Evolutionary conservation across 768 basidiomycete species (phyloP).

Genomic region (Megacollybia marginata): DNA sequence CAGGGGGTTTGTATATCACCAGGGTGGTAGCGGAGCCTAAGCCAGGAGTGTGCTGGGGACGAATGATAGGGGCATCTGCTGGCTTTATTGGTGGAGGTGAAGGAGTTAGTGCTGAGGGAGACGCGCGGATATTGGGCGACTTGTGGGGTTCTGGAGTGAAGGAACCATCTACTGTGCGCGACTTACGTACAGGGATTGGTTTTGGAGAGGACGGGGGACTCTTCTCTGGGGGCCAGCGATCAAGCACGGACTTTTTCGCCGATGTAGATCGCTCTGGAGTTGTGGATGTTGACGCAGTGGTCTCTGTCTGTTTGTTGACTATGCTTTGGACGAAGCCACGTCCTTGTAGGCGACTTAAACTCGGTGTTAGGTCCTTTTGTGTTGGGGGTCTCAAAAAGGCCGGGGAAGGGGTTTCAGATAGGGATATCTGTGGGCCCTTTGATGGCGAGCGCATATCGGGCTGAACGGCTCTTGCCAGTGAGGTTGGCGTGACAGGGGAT

Average conservation of each 20-base stretch:
- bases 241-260: constrained; percentile 47
- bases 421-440: constrained; percentile 33
- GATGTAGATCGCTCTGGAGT: constrained; percentile 25
- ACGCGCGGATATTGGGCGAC: constrained; percentile 3
- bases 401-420: constrained; percentile 40
- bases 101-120: background rate
- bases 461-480: constrained; percentile 47
- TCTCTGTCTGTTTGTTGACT: constrained; percentile 53
- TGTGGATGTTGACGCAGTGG: constrained; percentile 22
- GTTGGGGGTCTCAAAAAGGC: constrained; percentile 51
- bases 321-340: constrained; percentile 83
- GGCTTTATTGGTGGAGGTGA: background rate
- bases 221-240: constrained; percentile 54
- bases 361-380: constrained; percentile 71
- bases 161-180: constrained; percentile 24
- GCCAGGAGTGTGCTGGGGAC: constrained; percentile 21
- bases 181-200: constrained; percentile 30
- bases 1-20: constrained; percentile 53
- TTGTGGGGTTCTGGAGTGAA: constrained; percentile 9
- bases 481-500: constrained; percentile 28
- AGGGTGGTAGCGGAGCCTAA: constrained; percentile 74
- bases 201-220: constrained; percentile 25
- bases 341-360: constrained; percentile 74
- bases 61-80: constrained; percentile 1
- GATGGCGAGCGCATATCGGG: constrained; percentile 41